phyloP scores from a whole-genome alignment of 306 rosid genomes.

The Malus domestica region DNA sequence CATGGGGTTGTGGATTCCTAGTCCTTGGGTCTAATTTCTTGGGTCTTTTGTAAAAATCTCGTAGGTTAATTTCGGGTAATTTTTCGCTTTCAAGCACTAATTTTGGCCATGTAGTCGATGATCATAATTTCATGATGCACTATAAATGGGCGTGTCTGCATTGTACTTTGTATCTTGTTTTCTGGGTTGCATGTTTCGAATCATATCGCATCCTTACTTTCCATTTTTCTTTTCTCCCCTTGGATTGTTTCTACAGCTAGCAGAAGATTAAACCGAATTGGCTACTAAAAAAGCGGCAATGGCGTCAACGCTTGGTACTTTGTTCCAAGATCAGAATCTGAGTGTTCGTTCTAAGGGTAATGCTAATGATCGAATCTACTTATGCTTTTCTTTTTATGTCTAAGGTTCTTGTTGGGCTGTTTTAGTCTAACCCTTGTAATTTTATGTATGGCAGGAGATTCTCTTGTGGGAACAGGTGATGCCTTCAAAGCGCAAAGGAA shows the following conservation, averaged over 20 bases:
- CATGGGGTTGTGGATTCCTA: background rate
- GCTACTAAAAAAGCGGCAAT: constrained; percentile 17
- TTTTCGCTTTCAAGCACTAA: background rate
- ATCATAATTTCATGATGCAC: background rate
- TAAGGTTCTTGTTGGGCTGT: background rate
- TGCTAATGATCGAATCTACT: background rate
- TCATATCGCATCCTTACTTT: background rate
- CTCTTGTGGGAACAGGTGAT: constrained; percentile 34
- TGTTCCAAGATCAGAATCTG: constrained; percentile 46
- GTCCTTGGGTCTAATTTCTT: background rate
- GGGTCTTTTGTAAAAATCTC: background rate
- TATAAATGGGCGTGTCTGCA: background rate
- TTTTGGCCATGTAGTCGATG: background rate
- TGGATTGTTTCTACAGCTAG: background rate
- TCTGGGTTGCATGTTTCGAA: background rate
- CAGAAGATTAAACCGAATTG: constrained; percentile 16
- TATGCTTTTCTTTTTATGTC: background rate
- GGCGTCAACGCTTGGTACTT: constrained; percentile 37
- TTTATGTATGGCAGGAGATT: constrained; percentile 25
- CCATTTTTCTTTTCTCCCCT: background rate
- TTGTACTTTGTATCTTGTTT: background rate
- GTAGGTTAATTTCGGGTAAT: background rate
- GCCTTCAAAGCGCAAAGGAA: constrained; percentile 28
- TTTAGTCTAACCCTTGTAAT: background rate
- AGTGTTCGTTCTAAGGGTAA: constrained; percentile 36